A percentile compares a stretch with the other conserved stretches of the same genome.
Conservation (phyloP, 2,329 filamentous ascomycete species). For the Aschersonia sp. region DNA sequence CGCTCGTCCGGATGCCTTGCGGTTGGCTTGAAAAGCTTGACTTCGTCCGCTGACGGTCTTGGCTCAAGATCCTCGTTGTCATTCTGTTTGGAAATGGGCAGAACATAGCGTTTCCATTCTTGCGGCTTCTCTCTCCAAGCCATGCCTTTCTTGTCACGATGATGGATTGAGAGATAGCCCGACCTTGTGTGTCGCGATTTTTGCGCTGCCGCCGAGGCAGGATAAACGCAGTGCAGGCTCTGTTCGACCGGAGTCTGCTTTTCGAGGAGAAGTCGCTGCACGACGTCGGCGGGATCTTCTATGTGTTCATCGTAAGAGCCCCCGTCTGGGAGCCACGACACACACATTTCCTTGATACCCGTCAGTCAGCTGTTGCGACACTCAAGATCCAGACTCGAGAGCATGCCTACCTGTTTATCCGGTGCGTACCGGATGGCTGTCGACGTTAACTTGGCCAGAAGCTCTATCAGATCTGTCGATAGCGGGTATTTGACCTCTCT, state of each 20-base stretch:
- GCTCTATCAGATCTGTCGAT: constrained; percentile 9
- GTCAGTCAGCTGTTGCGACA: not conserved
- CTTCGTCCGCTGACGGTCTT: not conserved
- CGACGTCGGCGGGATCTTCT: constrained; percentile 28
- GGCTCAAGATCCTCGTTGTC: not conserved
- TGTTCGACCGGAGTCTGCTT: constrained; percentile 1
- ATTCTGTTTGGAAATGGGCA: constrained; percentile 5
- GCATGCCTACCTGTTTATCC: constrained; percentile 9
- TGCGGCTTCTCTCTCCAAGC: constrained; percentile 19
- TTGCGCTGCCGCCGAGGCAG: no score
- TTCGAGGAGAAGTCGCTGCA: constrained; percentile 28
- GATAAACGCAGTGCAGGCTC: not conserved
- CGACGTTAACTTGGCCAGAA: constrained; percentile 18
- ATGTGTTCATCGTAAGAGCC: constrained; percentile 7
- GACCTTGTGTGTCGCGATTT: not conserved
- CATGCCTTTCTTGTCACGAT: constrained; percentile 17
- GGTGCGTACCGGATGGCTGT: constrained; percentile 12
- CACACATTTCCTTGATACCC: constrained; percentile 12
- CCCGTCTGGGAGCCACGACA: constrained; percentile 27
- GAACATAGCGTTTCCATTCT: constrained; percentile 16
- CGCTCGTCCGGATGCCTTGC: not conserved
- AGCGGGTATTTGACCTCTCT: constrained; percentile 8
- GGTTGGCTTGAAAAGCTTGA: not conserved
- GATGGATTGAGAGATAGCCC: constrained; percentile 9
- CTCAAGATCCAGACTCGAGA: not conserved